Percentiles rank a stretch among this genome's conserved stretches.
Conservation (phyloP, 2,329 filamentous ascomycete species). For the Pseudogymnoascus sp. region DNA sequence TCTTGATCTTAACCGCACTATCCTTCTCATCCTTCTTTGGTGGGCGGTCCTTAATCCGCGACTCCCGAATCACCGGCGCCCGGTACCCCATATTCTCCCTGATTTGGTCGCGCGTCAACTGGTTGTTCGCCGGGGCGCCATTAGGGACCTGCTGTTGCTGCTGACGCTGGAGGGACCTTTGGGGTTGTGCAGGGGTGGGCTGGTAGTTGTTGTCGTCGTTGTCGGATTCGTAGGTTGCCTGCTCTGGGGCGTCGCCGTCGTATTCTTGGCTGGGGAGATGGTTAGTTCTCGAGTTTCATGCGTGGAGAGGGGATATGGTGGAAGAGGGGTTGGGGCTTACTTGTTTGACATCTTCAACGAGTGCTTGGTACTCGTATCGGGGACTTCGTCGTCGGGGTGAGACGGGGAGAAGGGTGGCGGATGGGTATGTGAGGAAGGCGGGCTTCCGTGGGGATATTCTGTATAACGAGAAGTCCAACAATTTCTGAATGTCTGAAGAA, state of each 20-base stretch:
- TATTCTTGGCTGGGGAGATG: neutral
- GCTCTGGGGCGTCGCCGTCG: neutral
- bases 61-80: conserved; percentile 30
- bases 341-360: neutral
- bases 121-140: neutral
- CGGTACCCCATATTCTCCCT: conserved; percentile 27
- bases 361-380: neutral
- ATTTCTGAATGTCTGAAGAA: neutral
- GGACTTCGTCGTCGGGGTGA: neutral
- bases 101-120: neutral
- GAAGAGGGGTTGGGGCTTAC: neutral
- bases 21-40: conserved; percentile 32
- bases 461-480: neutral
- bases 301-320: neutral
- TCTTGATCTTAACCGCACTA: conserved; percentile 37
- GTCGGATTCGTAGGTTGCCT: neutral
- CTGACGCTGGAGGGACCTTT: neutral
- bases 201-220: neutral
- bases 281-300: neutral
- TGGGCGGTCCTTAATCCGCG: conserved; percentile 35
- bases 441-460: neutral
- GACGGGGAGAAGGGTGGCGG: neutral
- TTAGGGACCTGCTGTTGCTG: neutral
- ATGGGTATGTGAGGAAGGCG: neutral
- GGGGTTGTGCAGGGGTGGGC: neutral